Evolutionary conservation across 192 early-diverging fungal genomes (phyloP), one percentile per base, ranked within the genome.

Genomic region (Backusella circina): DNA sequence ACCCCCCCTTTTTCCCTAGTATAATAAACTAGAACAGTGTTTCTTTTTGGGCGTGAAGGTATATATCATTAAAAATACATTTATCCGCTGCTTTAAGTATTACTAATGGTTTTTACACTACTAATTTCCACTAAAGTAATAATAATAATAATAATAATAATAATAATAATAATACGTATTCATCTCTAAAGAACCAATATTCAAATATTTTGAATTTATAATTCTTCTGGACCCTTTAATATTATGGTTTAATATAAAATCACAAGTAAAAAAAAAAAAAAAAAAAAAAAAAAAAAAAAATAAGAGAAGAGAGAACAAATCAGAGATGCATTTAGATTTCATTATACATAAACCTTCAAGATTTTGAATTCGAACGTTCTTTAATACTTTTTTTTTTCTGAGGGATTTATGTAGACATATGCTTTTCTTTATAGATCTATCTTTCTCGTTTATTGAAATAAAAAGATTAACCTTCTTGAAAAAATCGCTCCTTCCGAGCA

Each of bases 161-260:
- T 4, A 28, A 28, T 9, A 23, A 26, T 4, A 1, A 61, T 12
- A 61, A 26, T 26, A 54, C 3, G 21, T 54, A 54, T 54, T 26
- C 21, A 54, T 51, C 50, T 51, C 8, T 51, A 51, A 23, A 21
- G n/a, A 21, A 51, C 10, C 54, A 61, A 12, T 13, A 61, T 61
- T 61, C 54, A 26, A 28, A 61, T 61, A 28, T n/a, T 28, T 61
- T 28, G 4, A 12, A 28, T 61, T 61, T 61, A 9, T 61, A 61
- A 61, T 57, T 57, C 51, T 57, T 57, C 51, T 21, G 51, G 23
- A 57, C n/a, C 51, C 51, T 57, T 57, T 57, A 57, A 57, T 57
- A n/a, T 3, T 57, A 57, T 13, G 51, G 51, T 28, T 57, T 57
- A 23, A 57, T 57, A 26, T 57, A 57, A 57, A 57, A 57, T 23